These are phyloP conservation scores for Kingdonia uniflora DNA, from an alignment of 164 flowering plant genomes.

Conservation along the genomic window DNA sequence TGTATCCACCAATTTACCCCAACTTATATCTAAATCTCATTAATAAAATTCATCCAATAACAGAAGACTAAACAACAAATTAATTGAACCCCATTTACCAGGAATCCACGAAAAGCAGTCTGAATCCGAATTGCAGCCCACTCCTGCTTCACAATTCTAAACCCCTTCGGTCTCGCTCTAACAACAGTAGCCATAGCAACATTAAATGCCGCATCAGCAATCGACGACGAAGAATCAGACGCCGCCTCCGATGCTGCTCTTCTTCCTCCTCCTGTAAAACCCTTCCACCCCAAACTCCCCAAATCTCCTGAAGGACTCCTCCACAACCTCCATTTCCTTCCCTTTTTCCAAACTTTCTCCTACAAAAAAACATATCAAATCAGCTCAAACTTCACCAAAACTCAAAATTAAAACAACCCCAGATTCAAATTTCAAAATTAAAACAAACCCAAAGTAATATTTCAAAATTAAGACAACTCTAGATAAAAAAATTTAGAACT, in stretches of 20 bases:
- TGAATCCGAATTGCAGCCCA: constrained; percentile 97
- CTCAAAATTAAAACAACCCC: not conserved
- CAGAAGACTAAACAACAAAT: not conserved
- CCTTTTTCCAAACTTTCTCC: constrained; percentile 29
- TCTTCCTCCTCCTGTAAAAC: constrained; percentile 19
- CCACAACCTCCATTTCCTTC: constrained; percentile 64
- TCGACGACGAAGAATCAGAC: constrained; percentile 32
- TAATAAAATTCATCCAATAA: not conserved
- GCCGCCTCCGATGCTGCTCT: constrained; percentile 30
- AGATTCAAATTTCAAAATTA: constrained; percentile 1
- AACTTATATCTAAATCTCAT: not conserved
- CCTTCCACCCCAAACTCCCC: constrained; percentile 15
- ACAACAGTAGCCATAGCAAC: constrained; percentile 71
- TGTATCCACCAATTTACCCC: not conserved
- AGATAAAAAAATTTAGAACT: not conserved
- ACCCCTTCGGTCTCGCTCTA: constrained; percentile 68
- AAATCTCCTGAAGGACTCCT: constrained; percentile 42
- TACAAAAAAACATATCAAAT: constrained; percentile 2
- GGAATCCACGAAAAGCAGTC: constrained; percentile 70
- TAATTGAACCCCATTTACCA: constrained; percentile 40
- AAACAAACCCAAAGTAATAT: not conserved
- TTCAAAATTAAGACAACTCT: not conserved
- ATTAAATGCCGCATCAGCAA: constrained; percentile 28
- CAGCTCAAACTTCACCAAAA: not conserved
- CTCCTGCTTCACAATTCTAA: constrained; percentile 60